phyloP scores from a whole-genome alignment of 148 eudicot genomes.

The Rhododendron mucronatum region DNA sequence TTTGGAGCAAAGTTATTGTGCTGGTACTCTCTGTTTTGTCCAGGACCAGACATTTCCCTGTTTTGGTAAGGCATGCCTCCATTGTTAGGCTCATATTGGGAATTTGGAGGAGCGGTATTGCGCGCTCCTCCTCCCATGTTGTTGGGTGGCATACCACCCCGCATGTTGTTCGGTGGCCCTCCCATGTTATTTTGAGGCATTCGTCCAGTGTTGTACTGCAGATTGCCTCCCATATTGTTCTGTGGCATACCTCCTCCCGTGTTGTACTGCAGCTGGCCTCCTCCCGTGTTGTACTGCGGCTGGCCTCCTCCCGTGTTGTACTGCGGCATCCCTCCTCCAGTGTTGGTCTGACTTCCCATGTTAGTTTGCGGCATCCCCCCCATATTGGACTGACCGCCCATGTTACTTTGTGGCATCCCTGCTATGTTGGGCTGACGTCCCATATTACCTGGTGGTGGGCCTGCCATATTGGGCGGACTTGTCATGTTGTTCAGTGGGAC shows the following conservation, averaged over 20 bases:
- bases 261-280: constrained; percentile 14
- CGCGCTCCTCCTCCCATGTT: constrained; percentile 17
- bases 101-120: constrained; percentile 15
- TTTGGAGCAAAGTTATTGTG: constrained; percentile 33
- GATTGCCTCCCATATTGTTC: constrained; percentile 6
- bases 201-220: constrained; percentile 18
- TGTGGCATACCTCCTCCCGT: constrained; percentile 7
- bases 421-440: background rate
- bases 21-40: constrained; percentile 23
- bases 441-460: constrained; percentile 1
- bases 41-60: constrained; percentile 26
- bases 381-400: background rate
- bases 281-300: background rate
- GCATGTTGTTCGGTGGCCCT: background rate
- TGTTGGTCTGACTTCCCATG: background rate
- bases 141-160: background rate
- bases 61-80: constrained; percentile 39
- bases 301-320: too few relatives aligned
- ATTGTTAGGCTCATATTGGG: constrained; percentile 29
- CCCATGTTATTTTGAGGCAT: constrained; percentile 28
- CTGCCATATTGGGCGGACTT: background rate
- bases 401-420: constrained; percentile 14
- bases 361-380: constrained; percentile 15
- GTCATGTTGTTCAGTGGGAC: background rate
- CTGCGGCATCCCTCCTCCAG: background rate